A percentile compares a stretch with the other conserved stretches of the same genome.
These are phyloP conservation scores for Gossypium davidsonii DNA, from an alignment of 441 rosid genomes.

Conservation along the genomic window DNA sequence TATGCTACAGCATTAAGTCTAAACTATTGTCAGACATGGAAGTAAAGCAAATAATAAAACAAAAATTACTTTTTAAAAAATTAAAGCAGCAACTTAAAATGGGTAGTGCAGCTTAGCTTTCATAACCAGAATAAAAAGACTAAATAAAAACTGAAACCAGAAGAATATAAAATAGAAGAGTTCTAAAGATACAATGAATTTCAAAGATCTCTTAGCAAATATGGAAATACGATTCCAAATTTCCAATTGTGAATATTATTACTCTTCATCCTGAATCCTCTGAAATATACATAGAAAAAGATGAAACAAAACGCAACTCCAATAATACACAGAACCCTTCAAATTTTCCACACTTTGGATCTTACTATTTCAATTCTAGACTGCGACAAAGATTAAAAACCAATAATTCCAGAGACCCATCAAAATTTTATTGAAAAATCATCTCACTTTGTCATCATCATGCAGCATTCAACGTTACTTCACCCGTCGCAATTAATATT, in stretches of 20 bases:
- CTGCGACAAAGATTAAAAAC: not conserved
- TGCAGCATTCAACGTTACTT: not conserved
- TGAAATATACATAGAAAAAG: not conserved
- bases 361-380: not conserved
- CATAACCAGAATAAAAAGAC: not conserved
- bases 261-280: not conserved
- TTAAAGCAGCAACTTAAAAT: not conserved
- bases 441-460: not conserved
- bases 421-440: not conserved
- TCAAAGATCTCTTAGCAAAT: not conserved
- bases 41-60: not conserved
- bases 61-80: not conserved
- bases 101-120: not conserved
- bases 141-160: not conserved
- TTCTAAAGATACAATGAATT: not conserved
- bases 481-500: not conserved
- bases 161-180: not conserved
- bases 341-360: not conserved
- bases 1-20: not conserved
- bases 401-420: not conserved
- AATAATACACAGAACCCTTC: not conserved
- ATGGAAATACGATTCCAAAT: not conserved
- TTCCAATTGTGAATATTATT: not conserved
- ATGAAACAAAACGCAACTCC: not conserved
- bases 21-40: not conserved